phyloP scores from a whole-genome alignment of 2,329 filamentous ascomycete genomes.

The Calycina marina region DNA sequence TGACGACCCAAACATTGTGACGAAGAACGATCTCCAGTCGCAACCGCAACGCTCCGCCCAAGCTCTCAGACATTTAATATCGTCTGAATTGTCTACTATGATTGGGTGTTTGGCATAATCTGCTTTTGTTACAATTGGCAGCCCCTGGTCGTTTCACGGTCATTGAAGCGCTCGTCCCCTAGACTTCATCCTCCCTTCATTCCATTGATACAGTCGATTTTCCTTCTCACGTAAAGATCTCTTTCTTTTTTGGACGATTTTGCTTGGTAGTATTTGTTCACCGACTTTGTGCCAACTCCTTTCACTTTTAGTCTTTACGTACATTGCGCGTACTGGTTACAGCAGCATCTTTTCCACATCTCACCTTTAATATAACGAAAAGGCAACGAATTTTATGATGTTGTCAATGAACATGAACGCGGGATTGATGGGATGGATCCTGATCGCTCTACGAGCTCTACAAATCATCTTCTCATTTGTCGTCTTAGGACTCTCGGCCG shows the following conservation, averaged over 20 bases:
- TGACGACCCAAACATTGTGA: too few species aligned
- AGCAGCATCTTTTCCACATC: not conserved
- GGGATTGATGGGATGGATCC: conserved; percentile 27
- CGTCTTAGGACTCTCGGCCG: conserved; percentile 33
- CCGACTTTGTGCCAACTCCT: not conserved
- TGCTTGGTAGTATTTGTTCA: not conserved
- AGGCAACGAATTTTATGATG: not conserved
- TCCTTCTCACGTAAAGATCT: not conserved
- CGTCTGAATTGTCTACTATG: too few species aligned
- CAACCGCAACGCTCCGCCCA: too few species aligned
- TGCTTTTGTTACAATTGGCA: not conserved
- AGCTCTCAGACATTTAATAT: too few species aligned
- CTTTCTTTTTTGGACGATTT: not conserved
- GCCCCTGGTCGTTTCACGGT: not conserved
- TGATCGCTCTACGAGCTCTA: conserved; percentile 30
- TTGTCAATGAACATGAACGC: not conserved
- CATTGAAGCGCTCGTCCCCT: not conserved
- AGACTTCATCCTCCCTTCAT: not conserved
- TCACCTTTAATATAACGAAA: not conserved
- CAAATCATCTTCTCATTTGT: conserved; percentile 31
- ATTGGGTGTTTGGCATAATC: too few species aligned
- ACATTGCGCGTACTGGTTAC: not conserved
- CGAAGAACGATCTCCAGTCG: too few species aligned
- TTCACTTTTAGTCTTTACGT: not conserved
- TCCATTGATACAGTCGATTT: not conserved